Percentiles rank a stretch among this genome's conserved stretches.
Conservation (phyloP, 2,329 filamentous ascomycete species). For the Phaeomoniella chlamydospora region DNA sequence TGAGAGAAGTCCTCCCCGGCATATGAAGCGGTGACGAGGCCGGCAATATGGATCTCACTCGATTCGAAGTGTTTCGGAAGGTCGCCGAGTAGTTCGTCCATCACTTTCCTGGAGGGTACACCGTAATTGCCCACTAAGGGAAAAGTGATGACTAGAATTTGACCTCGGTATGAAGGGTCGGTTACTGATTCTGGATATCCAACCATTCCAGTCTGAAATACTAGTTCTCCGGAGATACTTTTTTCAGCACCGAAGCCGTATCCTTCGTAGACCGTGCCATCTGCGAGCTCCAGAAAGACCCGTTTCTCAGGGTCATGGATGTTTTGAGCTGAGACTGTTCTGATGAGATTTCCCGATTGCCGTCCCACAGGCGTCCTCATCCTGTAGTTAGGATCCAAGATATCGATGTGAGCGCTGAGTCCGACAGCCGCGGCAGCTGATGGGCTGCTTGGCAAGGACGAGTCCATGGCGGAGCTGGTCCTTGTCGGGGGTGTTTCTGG, state of each 20-base stretch:
- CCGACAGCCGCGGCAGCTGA: conserved; percentile 24
- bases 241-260: conserved; percentile 93
- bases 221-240: conserved; percentile 89
- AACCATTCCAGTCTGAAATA: conserved; percentile 99
- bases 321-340: conserved; percentile 49
- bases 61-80: conserved; percentile 91
- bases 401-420: conserved; percentile 5
- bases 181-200: conserved; percentile 94
- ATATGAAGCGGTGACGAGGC: conserved; percentile 81
- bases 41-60: conserved; percentile 81
- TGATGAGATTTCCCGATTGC: conserved; percentile 19
- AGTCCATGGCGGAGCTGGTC: neutral
- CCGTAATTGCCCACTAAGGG: conserved; percentile 95
- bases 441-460: conserved; percentile 21
- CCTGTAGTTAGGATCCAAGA: conserved; percentile 1
- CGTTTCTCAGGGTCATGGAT: conserved; percentile 40
- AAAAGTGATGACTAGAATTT: conserved; percentile 94
- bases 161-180: conserved; percentile 75
- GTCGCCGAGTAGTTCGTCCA: conserved; percentile 72
- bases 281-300: conserved; percentile 81
- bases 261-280: conserved; percentile 82
- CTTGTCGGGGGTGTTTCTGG: neutral
- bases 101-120: conserved; percentile 71
- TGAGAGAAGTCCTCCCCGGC: conserved; percentile 92
- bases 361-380: conserved; percentile 4